A percentile compares a stretch with the other conserved stretches of the same genome.
phyloP scores from a whole-genome alignment of 257 asterid species.

The Capsicum chinense region DNA sequence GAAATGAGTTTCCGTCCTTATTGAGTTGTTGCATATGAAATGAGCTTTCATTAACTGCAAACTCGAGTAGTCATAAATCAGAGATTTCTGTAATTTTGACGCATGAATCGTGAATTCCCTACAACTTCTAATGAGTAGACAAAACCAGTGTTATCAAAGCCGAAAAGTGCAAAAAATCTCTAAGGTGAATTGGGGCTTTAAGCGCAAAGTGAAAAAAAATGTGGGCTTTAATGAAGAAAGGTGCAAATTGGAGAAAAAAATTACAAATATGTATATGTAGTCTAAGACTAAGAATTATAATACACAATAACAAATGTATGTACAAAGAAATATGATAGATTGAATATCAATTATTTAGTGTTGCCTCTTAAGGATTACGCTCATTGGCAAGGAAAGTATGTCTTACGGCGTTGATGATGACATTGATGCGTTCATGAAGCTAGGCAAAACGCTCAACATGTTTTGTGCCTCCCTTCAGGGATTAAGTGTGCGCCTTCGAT shows the following conservation, averaged over 20 bases:
- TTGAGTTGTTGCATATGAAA: conserved; percentile 25
- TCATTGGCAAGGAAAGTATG: not conserved
- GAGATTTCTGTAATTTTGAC: not conserved
- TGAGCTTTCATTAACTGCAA: not conserved
- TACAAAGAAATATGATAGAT: not conserved
- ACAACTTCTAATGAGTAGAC: not conserved
- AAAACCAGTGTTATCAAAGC: not conserved
- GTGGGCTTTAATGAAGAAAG: not conserved
- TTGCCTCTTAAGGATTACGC: not conserved
- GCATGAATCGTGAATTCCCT: not conserved
- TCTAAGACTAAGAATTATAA: not conserved
- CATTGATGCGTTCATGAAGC: not conserved
- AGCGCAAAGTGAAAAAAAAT: not conserved
- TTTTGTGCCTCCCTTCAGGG: not conserved
- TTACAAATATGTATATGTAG: not conserved
- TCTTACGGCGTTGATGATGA: not conserved
- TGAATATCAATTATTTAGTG: not conserved
- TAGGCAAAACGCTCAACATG: not conserved
- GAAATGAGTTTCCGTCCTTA: not conserved
- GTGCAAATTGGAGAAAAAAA: not conserved
- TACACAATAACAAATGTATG: not conserved
- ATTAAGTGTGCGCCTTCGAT: not conserved
- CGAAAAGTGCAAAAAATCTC: not conserved
- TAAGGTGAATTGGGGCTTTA: not conserved
- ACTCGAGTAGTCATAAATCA: not conserved